Base-by-base conservation (phyloP, 2,329 filamentous ascomycete genomes). In the Colletotrichum sansevieriae region DNA sequence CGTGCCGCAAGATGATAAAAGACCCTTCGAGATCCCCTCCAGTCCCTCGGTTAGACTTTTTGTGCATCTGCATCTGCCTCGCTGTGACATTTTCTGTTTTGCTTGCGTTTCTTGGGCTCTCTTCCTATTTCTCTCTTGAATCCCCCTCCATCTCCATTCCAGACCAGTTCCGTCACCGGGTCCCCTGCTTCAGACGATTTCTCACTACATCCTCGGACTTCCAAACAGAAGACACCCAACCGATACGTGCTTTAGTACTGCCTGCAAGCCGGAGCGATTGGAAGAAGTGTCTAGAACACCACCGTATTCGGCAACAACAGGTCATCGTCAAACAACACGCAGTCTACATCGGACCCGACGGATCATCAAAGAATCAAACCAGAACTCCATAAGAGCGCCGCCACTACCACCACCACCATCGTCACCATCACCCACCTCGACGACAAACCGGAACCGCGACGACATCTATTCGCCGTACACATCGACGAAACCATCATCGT, bases 1-100 rank as follows among this genome's bases (percentile, higher is more conserved):
- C 64, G 61, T 41, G 60, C 46, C 61, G 54, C 41, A 37, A 54
- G 54, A 60, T 60, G 65, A 68, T 68, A 68, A 68, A 68, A 68
- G 65, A 68, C 65, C 65, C 61, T 65, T 68, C 55, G 54, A 59
- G 20, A 65, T 64, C 65, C 65, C 65, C 52, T 68, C 60, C 65
- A 55, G 15, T 22, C 47, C 18, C 20, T 39, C 51, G 18, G 47
- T 43, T 44, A 44, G 18, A 49, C 35, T 55, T 63, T 57, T 55
- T 44, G 49, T 51, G 64, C 51, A 56, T 67, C 49, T 51, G 59
- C 43, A 56, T 67, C 49, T 51, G 59, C 43, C 57, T 43, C 58
- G 51, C 59, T 68, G 44, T 51, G 52, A 63, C 63, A 61, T 64
- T 51, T 29, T 20, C 35, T 60, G 44, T 29, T 29, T 43, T 43